Base-by-base conservation (phyloP, 75 land plant genomes). In the Sequoia sempervirens region DNA sequence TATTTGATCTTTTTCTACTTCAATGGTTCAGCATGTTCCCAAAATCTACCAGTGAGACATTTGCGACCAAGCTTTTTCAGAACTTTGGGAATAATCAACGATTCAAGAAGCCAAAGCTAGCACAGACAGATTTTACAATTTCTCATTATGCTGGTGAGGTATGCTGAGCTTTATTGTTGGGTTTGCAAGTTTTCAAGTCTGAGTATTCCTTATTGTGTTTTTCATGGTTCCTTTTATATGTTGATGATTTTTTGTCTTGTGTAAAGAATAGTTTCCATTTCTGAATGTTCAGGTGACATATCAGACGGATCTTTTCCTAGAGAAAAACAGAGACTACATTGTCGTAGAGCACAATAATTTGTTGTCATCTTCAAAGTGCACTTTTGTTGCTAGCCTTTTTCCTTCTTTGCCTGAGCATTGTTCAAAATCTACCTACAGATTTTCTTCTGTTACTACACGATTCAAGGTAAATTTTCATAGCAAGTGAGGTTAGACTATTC, bases 71-170 rank as follows among this genome's bases (percentile, higher is more conserved):
- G 88, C 88, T 97, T 76, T 97, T 93, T 81, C 96, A 94, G 84
- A 87, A 86, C 82, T 94, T 96, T 73, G 88, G 84, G 32, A 82
- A 79, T 41, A 92, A 97, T 80, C 87, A 89, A 32, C 90, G 99
- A 54, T 87, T 97, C 84, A 93, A 90, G 79, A 96, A 90, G 84
- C 90, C 92, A 84, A 97, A 96, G 86, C 93, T 94, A 82, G 91
- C 93, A 47, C 93, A 89, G 80, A 96, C 98, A 17, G 98, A 97
- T 86, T 97, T 97, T 83, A 92, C 91, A 46, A 75, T 97, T 50
- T 87, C 92, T 54, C 99, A 97, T 79, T 97, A 97, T 88, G 99
- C 99, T 86, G 99, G 99, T 81, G 97, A 97, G 94, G 99, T 88
- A 91, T 83, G 88, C 84, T 54, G 45, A 11, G 52, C 52, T 54